phyloP scores from a whole-genome alignment of 768 basidiomycete species.

The Psilocybe azurescens region DNA sequence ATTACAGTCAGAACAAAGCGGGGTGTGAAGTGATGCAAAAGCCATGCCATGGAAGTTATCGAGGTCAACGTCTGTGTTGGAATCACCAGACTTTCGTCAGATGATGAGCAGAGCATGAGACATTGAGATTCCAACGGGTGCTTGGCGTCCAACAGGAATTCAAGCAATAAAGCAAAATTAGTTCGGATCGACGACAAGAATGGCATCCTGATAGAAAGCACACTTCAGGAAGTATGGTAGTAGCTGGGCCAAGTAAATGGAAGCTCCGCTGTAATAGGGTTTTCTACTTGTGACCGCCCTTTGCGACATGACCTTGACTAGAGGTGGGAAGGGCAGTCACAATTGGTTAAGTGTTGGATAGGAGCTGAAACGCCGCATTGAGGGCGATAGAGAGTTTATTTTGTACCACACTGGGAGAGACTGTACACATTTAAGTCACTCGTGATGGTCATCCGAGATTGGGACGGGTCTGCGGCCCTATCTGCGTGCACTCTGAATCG shows the following conservation, averaged over 20 bases:
- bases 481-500: slow-evolving; percentile 12
- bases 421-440: slow-evolving; percentile 12
- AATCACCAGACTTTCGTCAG: slow-evolving; percentile 16
- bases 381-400: slow-evolving; percentile 19
- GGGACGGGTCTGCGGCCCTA: slow-evolving; percentile 18
- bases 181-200: slow-evolving; percentile 9
- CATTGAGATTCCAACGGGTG: background rate
- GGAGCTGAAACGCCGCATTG: slow-evolving; percentile 18
- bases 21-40: slow-evolving; percentile 7
- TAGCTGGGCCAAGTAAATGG: slow-evolving; percentile 12
- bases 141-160: slow-evolving; percentile 8
- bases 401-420: slow-evolving; percentile 13
- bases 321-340: slow-evolving; percentile 15
- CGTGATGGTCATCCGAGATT: slow-evolving; percentile 16
- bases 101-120: slow-evolving; percentile 14
- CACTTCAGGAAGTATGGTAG: slow-evolving; percentile 3
- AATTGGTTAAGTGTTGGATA: slow-evolving; percentile 13
- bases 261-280: slow-evolving; percentile 21
- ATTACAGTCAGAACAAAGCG: slow-evolving; percentile 11
- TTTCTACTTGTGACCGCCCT: slow-evolving; percentile 6
- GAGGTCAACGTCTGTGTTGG: slow-evolving; percentile 3
- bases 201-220: slow-evolving; percentile 8
- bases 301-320: slow-evolving; percentile 2
- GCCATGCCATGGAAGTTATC: background rate
- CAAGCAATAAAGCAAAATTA: slow-evolving; percentile 10